These are phyloP conservation scores for Russula abietina DNA, from an alignment of 768 basidiomycete species.

Conservation along the genomic window DNA sequence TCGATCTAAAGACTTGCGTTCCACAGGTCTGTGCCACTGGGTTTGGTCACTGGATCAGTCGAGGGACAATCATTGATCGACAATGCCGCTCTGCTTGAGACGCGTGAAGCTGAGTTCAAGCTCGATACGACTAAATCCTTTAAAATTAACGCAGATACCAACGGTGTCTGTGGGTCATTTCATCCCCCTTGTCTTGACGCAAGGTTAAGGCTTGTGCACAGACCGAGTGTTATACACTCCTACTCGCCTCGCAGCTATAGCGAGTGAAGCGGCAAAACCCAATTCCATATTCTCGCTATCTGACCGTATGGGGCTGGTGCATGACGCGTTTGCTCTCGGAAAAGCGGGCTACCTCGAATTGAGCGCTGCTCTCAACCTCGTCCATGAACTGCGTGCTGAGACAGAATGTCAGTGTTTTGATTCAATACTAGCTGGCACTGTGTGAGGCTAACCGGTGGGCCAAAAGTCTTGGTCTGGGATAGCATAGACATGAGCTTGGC, in stretches of 20 bases:
- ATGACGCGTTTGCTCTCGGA: constrained; percentile 75
- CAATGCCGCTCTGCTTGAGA: constrained; percentile 55
- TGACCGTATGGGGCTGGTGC: constrained; percentile 84
- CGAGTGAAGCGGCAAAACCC: constrained; percentile 65
- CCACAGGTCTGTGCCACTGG: constrained; percentile 73
- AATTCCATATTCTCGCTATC: constrained; percentile 66
- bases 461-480: constrained; percentile 76
- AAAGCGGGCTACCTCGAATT: constrained; percentile 74
- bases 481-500: constrained; percentile 54
- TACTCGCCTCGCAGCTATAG: constrained; percentile 72
- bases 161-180: constrained; percentile 71
- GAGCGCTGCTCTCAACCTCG: constrained; percentile 69
- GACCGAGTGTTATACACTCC: constrained; percentile 85
- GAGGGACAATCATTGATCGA: constrained; percentile 56
- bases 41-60: constrained; percentile 55
- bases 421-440: not conserved
- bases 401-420: constrained; percentile 53
- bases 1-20: not conserved
- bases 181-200: not conserved
- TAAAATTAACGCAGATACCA: constrained; percentile 87
- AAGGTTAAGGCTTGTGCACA: constrained; percentile 29
- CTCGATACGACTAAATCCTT: constrained; percentile 73
- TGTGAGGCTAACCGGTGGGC: constrained; percentile 6
- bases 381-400: constrained; percentile 65
- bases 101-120: constrained; percentile 59